Conservation (phyloP, 805 yeast genomes). For the Metschnikowia drakensbergensis region DNA sequence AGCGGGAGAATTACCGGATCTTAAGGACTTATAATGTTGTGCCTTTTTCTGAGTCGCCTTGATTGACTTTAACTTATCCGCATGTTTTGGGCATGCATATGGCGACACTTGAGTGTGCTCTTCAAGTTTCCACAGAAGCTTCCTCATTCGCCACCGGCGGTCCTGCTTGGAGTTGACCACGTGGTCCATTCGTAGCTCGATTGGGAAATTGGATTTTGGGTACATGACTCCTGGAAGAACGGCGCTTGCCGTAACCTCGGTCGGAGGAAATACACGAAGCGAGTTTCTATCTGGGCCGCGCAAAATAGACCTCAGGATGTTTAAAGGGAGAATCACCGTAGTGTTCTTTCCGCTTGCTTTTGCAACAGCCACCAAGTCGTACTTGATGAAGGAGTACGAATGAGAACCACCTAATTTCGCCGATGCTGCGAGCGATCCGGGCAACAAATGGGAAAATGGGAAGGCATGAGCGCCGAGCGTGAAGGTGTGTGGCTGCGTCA, state of each 20-base stretch:
- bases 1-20: constrained; percentile 7
- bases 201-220: constrained; percentile 81
- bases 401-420: constrained; percentile 55
- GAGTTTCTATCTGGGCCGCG: constrained; percentile 84
- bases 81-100: constrained; percentile 56
- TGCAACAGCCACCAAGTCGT: constrained; percentile 68
- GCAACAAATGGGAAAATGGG: constrained; percentile 86
- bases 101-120: constrained; percentile 67
- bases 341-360: constrained; percentile 24
- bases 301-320: constrained; percentile 70
- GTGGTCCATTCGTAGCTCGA: constrained; percentile 79
- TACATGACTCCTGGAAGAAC: constrained; percentile 84
- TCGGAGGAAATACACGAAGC: constrained; percentile 91
- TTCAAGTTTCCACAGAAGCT: constrained; percentile 83
- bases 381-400: constrained; percentile 53
- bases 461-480: constrained; percentile 73
- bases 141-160: constrained; percentile 88
- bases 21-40: constrained; percentile 11
- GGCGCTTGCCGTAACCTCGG: constrained; percentile 82
- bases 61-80: constrained; percentile 42
- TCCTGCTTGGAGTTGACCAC: constrained; percentile 49
- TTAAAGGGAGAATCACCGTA: constrained; percentile 56
- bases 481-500: constrained; percentile 55
- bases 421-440: constrained; percentile 85
- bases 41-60: constrained; percentile 35